A percentile compares a stretch with the other conserved stretches of the same genome.
These are phyloP conservation scores for Solanum aculeatissimum DNA, from an alignment of 305 asterid genomes.

Conservation along the genomic window DNA sequence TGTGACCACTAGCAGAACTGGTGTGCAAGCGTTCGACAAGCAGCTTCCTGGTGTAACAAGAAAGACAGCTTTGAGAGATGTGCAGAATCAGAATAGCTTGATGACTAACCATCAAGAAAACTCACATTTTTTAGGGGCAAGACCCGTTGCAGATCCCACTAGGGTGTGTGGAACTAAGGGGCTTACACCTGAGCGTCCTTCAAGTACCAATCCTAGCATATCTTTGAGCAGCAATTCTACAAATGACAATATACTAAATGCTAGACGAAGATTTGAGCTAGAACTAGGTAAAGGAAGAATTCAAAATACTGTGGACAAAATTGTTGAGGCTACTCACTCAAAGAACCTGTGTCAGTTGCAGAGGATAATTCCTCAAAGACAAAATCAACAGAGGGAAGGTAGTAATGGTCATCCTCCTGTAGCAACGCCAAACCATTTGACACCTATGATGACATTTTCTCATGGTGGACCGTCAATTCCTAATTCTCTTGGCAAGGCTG, in stretches of 20 bases:
- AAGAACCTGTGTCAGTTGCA: slow-evolving; percentile 25
- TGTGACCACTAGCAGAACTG: slow-evolving; percentile 21
- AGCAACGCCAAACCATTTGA: slow-evolving; percentile 19
- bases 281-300: slow-evolving; percentile 74
- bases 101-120: slow-evolving; percentile 34
- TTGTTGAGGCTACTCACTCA: slow-evolving; percentile 29
- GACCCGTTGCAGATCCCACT: slow-evolving; percentile 35
- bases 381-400: slow-evolving; percentile 27
- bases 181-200: slow-evolving; percentile 64
- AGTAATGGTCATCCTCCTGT: slow-evolving; percentile 21
- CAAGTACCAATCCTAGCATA: slow-evolving; percentile 34
- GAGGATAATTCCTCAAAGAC: slow-evolving; percentile 32
- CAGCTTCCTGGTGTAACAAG: slow-evolving; percentile 33
- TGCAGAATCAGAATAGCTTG: slow-evolving; percentile 60
- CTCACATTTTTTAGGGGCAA: slow-evolving; percentile 31
- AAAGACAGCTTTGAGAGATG: slow-evolving; percentile 77
- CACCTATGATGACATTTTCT: slow-evolving; percentile 29
- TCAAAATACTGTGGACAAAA: slow-evolving; percentile 44
- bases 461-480: slow-evolving; percentile 38
- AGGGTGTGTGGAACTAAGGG: slow-evolving; percentile 67
- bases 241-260: slow-evolving; percentile 67
- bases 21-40: slow-evolving; percentile 40
- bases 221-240: slow-evolving; percentile 30
- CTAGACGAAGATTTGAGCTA: slow-evolving; percentile 73
- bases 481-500: slow-evolving; percentile 34